These are phyloP conservation scores for Solanum sitiens DNA, from an alignment of 257 asterid genomes.

Conservation along the genomic window DNA sequence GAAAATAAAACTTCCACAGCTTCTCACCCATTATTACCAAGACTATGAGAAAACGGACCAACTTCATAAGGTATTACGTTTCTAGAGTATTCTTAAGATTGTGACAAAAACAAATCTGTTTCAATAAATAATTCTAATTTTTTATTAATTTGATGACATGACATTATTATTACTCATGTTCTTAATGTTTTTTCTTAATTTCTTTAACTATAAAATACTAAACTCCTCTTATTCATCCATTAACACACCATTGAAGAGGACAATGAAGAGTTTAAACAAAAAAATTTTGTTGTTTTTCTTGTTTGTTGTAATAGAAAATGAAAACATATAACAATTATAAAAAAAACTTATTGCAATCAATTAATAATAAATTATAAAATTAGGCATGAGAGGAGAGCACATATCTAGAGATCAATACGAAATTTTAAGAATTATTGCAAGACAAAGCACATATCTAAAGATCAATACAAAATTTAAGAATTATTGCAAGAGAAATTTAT, in stretches of 20 bases:
- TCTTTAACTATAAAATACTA: too few relatives aligned
- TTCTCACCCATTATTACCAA: too few relatives aligned
- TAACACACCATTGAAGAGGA: neutral
- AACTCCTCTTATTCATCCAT: neutral
- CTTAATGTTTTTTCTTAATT: neutral
- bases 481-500: neutral
- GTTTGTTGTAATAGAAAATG: neutral
- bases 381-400: neutral
- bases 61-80: neutral
- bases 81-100: neutral
- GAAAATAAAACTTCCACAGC: too few relatives aligned
- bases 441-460: neutral
- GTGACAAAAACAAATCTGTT: too few relatives aligned
- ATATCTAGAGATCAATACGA: neutral
- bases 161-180: too few relatives aligned
- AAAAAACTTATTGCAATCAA: neutral
- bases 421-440: neutral
- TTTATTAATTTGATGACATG: neutral
- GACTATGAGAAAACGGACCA: too few relatives aligned
- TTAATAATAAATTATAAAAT: too few relatives aligned
- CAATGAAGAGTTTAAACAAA: too few relatives aligned
- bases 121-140: too few relatives aligned
- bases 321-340: too few relatives aligned
- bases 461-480: neutral
- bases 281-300: too few relatives aligned